Evolutionary conservation across 164 flowering plant species (phyloP), one percentile per base, ranked within the genome.

Genomic region (Malania oleifera): DNA sequence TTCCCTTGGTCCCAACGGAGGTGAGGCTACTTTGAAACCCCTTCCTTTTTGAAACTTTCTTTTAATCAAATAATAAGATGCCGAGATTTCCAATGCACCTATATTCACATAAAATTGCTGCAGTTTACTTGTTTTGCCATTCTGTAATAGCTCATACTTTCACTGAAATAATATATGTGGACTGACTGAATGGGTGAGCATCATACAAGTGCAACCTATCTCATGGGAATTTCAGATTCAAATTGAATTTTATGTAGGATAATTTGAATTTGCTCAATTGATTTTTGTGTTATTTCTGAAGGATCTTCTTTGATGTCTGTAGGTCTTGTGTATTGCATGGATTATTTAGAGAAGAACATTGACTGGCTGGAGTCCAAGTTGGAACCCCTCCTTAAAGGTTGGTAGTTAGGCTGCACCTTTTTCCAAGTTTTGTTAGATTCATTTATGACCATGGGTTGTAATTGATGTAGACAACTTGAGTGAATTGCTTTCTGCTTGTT

Each of bases 311-410:
- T 59, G n/a, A 10, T 74, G 55, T 53, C 12, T 27, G 23, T 68
- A 87, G 98, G 98, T 66, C 87, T 88, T 27, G 82, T 93, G 17
- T 93, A 87, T 71, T 93, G 96, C 70, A 90, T 90, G 99, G 96
- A 93, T 68, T 90, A 86, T 67, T 60, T 93, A 59, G 97, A 87
- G 85, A 87, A 86, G 79, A 93, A 93, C 61, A 81, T 93, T 49
- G 97, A 93, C 64, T 89, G 98, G 97, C 67, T 93, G 68, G 62
- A 85, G 69, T 75, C 90, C 57, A 93, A 80, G 62, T 67, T 87
- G 70, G 52, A 74, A 57, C 97, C 96, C 60, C 84, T 93, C 61
- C 23, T 87, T 38, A 80, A 83, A 80, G 99, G 99, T 88, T 66
- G 40, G 79, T 66, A 19, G 41, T 11, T 6, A 38, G 41, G 41